Evolutionary conservation across 163 green algal species (phyloP), one percentile per base, ranked within the genome.

Genomic region (Prototheca stagnorum): DNA sequence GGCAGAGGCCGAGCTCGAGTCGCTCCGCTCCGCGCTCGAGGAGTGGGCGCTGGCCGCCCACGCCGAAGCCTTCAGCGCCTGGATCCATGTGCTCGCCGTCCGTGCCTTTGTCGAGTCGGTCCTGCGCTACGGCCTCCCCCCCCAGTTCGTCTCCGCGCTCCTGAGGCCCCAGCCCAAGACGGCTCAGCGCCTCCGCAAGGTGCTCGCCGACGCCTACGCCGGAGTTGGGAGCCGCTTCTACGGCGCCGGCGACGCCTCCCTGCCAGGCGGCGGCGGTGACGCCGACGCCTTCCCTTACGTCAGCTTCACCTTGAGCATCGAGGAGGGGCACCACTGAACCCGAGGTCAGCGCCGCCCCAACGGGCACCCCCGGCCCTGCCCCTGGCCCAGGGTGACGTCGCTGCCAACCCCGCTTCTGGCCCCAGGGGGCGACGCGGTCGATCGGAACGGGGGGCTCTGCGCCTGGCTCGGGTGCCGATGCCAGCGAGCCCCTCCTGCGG

Each of bases 31-130:
- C 7, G 75, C 92, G 27, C 53, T 78, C 14, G 71, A 85, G 21
- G 52, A 49, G 2, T 96, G 87, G 87, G 86, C 72, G 56, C 45
- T 63, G 36, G 76, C 76, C 7, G 34, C 46, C 15, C 67, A 70
- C 49, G 36, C 37, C n/a, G 37, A 95, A 75, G 81, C 79, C 0
- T 93, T 96, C 59, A 70, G 51, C 53, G 68, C 59, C 21, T 95
- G 80, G 79, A 82, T 96, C 56, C 89, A 98, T 64, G 61, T 95
- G 16, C 77, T 64, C 24, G 80, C 80, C 1, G 73, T 98, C 25
- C 73, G 87, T 11, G 57, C 96, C n/a, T 98, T 98, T 68, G 81
- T 91, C 31, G 89, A 98, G 68, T 86, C 70, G 69, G 93, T 97
- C 39, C 65, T 98, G 59, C 75, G 89, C 8, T 98, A 97, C 62